Evolutionary conservation across 2,329 filamentous ascomycete species (phyloP).

Genomic region (Colletotrichum sp.): DNA sequence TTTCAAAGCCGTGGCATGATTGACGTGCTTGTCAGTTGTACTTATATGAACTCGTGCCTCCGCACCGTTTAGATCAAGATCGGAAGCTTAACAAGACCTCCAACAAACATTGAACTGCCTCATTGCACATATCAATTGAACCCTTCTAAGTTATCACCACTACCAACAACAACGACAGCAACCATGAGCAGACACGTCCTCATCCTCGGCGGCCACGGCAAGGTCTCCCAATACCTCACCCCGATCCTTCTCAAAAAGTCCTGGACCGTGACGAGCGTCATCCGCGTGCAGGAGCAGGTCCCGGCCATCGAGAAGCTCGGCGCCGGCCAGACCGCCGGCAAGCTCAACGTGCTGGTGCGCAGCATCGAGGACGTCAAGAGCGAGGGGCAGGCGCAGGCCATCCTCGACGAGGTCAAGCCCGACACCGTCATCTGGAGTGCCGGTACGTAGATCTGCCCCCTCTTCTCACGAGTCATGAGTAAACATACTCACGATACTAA

Average conservation of each 20-base stretch:
- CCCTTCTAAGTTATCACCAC: not conserved
- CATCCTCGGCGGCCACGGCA: constrained; percentile 82
- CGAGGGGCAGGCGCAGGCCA: constrained; percentile 62
- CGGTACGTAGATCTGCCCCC: constrained; percentile 44
- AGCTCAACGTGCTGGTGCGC: constrained; percentile 71
- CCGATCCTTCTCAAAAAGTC: constrained; percentile 75
- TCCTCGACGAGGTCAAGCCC: constrained; percentile 65
- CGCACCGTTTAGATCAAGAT: not conserved
- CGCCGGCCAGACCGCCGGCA: constrained; percentile 63
- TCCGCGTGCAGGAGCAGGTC: constrained; percentile 74
- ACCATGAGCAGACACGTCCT: constrained; percentile 60
- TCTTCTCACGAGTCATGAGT: not conserved
- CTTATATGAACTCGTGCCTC: not conserved
- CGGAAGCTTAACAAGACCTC: not conserved
- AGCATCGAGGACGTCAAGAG: constrained; percentile 74
- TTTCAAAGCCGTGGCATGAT: constrained; percentile 4
- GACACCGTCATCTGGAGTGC: constrained; percentile 75
- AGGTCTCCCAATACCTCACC: constrained; percentile 76
- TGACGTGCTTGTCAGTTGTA: too few relatives aligned
- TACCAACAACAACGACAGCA: not conserved
- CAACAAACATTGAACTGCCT: not conserved
- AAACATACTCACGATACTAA: not conserved
- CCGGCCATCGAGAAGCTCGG: constrained; percentile 67
- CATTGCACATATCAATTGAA: not conserved
- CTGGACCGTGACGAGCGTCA: constrained; percentile 80